These are phyloP conservation scores for Russula sp. DNA, from an alignment of 768 basidiomycete species.

Conservation along the genomic window DNA sequence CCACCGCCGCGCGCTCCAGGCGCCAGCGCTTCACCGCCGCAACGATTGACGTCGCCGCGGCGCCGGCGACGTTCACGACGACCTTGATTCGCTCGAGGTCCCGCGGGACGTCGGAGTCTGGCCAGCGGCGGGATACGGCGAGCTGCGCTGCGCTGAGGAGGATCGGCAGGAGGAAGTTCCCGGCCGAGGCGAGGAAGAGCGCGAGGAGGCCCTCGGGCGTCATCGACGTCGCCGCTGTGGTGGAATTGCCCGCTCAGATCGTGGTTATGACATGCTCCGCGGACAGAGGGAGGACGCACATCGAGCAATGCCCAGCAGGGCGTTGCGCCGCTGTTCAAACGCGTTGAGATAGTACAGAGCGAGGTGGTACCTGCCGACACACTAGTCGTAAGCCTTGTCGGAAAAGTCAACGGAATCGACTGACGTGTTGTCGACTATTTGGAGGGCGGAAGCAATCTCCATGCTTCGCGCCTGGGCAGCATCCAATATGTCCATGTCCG, in stretches of 20 bases:
- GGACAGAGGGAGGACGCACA: neutral
- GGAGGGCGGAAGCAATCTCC: constrained; percentile 12
- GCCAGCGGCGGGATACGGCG: constrained; percentile 11
- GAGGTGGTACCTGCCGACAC: constrained; percentile 11
- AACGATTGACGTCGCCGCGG: constrained; percentile 6
- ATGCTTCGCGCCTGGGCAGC: constrained; percentile 18
- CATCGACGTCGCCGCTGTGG: constrained; percentile 9
- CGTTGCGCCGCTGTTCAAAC: constrained; percentile 12
- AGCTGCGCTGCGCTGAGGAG: constrained; percentile 17
- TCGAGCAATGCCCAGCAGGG: neutral
- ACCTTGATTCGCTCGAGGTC: constrained; percentile 18
- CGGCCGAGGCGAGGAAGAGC: constrained; percentile 12
- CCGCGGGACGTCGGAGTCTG: constrained; percentile 16
- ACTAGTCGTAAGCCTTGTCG: neutral
- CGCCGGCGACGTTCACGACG: constrained; percentile 17
- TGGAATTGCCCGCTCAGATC: neutral
- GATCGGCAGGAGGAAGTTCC: constrained; percentile 17
- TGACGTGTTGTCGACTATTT: constrained; percentile 18
- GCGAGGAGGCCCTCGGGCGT: neutral
- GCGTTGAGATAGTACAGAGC: constrained; percentile 16
- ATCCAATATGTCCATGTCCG: constrained; percentile 12
- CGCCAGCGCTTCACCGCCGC: constrained; percentile 16
- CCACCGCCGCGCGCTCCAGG: neutral
- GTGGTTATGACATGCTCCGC: neutral
- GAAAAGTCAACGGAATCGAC: neutral